Evolutionary conservation across 768 basidiomycete genomes (phyloP).

Genomic region (Hypholoma fasciculare): DNA sequence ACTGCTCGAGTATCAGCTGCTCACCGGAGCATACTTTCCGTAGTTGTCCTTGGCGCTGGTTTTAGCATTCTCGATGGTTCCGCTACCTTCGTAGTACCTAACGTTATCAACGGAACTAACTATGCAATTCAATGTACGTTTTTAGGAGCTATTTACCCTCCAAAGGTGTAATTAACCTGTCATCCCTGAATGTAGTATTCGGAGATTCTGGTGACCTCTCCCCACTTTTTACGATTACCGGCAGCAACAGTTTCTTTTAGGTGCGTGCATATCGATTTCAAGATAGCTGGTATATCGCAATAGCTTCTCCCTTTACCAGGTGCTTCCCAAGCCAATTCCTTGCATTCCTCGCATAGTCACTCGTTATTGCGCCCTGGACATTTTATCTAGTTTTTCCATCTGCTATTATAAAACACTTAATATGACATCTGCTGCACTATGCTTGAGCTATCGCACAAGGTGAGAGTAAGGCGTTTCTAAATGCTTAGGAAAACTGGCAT

Average conservation of each 20-base stretch:
- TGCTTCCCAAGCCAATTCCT: no score
- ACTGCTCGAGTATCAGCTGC: neutral
- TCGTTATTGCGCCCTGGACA: no score
- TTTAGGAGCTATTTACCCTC: neutral
- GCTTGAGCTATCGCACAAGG: no score
- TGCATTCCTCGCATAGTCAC: no score
- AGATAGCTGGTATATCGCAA: no score
- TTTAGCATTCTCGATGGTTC: slow-evolving; percentile 1
- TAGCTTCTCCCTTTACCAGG: no score
- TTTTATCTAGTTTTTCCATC: no score
- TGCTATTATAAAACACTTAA: no score
- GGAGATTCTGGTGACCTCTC: neutral
- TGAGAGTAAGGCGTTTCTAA: no score
- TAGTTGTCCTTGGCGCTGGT: slow-evolving; percentile 3
- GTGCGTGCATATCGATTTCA: neutral
- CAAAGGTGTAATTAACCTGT: neutral
- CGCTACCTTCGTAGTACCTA: neutral
- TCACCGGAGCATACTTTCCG: neutral
- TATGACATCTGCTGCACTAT: no score
- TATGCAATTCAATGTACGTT: neutral
- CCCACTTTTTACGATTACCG: neutral
- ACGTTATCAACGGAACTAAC: neutral
- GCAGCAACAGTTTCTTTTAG: neutral
- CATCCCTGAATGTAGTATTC: neutral
- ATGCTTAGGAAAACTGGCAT: no score